These are phyloP conservation scores for Paracorniculantispora psalliotae DNA, from an alignment of 2,329 filamentous ascomycete genomes.

Conservation along the genomic window DNA sequence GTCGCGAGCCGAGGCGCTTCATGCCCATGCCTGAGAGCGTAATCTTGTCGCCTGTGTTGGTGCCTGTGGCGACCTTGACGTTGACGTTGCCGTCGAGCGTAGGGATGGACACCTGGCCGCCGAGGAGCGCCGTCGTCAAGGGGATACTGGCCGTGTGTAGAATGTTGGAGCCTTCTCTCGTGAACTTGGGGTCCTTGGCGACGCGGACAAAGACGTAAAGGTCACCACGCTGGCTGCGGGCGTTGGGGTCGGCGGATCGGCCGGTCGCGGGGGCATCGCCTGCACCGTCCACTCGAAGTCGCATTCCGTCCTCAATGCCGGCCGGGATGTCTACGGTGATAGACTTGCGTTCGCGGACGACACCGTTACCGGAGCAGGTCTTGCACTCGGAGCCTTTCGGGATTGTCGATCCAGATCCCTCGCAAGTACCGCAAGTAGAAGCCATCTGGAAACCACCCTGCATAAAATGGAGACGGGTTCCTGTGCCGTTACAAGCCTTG, in stretches of 20 bases:
- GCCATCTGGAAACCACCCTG: slow-evolving; percentile 95
- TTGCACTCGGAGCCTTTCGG: slow-evolving; percentile 78
- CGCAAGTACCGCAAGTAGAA: slow-evolving; percentile 77
- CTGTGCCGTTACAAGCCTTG: slow-evolving; percentile 77
- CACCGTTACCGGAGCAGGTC: slow-evolving; percentile 76
- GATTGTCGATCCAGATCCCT: slow-evolving; percentile 69
- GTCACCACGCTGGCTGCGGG: slow-evolving; percentile 71
- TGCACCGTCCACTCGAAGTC: slow-evolving; percentile 75
- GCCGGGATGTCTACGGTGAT: slow-evolving; percentile 89
- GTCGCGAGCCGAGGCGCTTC: slow-evolving; percentile 70
- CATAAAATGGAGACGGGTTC: slow-evolving; percentile 82
- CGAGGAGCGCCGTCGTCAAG: slow-evolving; percentile 85
- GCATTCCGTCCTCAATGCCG: slow-evolving; percentile 95
- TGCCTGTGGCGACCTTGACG: slow-evolving; percentile 86
- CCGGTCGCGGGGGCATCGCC: slow-evolving; percentile 83
- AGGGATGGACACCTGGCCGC: slow-evolving; percentile 83
- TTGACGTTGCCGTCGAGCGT: slow-evolving; percentile 88
- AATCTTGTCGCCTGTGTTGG: slow-evolving; percentile 86
- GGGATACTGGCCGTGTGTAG: slow-evolving; percentile 89
- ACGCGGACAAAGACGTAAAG: slow-evolving; percentile 89
- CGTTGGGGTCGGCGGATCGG: slow-evolving; percentile 56
- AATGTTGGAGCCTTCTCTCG: slow-evolving; percentile 80
- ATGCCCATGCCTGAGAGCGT: slow-evolving; percentile 89
- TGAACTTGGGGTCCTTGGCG: slow-evolving; percentile 85
- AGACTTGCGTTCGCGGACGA: slow-evolving; percentile 75